phyloP scores from a whole-genome alignment of 371 early-diverging fungal genomes.

The Mucor irregularis region DNA sequence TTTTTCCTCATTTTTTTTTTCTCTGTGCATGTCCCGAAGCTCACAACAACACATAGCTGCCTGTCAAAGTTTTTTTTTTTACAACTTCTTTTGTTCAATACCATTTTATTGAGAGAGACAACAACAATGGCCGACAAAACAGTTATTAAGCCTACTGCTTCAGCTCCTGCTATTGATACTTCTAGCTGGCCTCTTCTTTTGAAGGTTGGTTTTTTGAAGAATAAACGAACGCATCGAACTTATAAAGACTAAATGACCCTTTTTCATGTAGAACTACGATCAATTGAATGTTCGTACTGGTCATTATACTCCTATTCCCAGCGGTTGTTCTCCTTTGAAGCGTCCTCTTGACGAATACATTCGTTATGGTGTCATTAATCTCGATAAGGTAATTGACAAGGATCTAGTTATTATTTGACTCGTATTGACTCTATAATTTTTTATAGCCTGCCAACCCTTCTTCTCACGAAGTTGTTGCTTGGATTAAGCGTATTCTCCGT shows the following conservation, averaged over 20 bases:
- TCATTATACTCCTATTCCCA: conserved; percentile 98
- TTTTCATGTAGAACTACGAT: conserved; percentile 84
- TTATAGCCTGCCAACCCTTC: conserved; percentile 98
- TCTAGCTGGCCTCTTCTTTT: conserved; percentile 95
- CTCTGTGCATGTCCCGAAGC: no score
- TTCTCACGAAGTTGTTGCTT: conserved; percentile 99
- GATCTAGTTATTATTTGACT: not conserved
- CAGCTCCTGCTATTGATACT: conserved; percentile 85
- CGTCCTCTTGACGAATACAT: conserved; percentile 93
- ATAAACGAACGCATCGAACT: not conserved
- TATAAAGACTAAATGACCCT: not conserved
- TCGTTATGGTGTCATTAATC: conserved; percentile 98
- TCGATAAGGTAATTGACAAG: conserved; percentile 51
- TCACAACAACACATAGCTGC: conserved; percentile 5
- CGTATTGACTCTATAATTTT: conserved; percentile 4
- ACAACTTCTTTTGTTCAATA: conserved; percentile 8
- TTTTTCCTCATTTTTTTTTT: not conserved
- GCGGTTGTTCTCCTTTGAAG: conserved; percentile 95
- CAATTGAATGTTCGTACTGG: conserved; percentile 96
- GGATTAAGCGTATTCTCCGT: conserved; percentile 98
- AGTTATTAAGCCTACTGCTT: conserved; percentile 73
- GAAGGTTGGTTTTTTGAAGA: conserved; percentile 62
- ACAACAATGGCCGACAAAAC: conserved; percentile 36
- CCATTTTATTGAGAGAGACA: conserved; percentile 1
- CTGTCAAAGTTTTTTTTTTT: conserved; percentile 15